Percentiles rank a stretch among this genome's conserved stretches.
Evolutionary conservation across 2,329 filamentous ascomycete species (phyloP).

Genomic region (Bipolaris bicolor): DNA sequence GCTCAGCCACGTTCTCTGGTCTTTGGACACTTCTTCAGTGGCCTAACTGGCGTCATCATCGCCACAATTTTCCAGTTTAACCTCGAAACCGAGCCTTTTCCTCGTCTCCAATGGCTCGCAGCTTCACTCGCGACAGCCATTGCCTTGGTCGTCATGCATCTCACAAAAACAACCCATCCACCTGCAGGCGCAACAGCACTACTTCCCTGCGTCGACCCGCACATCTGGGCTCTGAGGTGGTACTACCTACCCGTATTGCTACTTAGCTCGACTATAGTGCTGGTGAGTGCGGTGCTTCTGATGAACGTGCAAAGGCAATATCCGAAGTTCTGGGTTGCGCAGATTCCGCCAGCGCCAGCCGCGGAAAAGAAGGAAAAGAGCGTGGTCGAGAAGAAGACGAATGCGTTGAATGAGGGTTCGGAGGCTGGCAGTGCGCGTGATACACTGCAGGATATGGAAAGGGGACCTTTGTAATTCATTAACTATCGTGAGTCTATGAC

Average conservation of each 20-base stretch:
- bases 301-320: slow-evolving; percentile 56
- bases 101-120: slow-evolving; percentile 51
- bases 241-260: slow-evolving; percentile 52
- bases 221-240: slow-evolving; percentile 52
- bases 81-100: slow-evolving; percentile 33
- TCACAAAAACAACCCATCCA: slow-evolving; percentile 56
- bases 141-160: slow-evolving; percentile 54
- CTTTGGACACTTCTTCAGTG: slow-evolving; percentile 54
- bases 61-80: slow-evolving; percentile 53
- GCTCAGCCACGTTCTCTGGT: slow-evolving; percentile 55
- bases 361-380: slow-evolving; percentile 21
- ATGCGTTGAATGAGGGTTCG: slow-evolving; percentile 15
- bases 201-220: slow-evolving; percentile 49
- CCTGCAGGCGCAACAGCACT: slow-evolving; percentile 57
- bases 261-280: slow-evolving; percentile 49
- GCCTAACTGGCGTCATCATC: slow-evolving; percentile 52
- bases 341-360: slow-evolving; percentile 33
- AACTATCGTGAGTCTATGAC: background rate
- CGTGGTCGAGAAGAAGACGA: slow-evolving; percentile 4
- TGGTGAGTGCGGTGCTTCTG: slow-evolving; percentile 49
- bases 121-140: slow-evolving; percentile 52
- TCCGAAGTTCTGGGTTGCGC: slow-evolving; percentile 55
- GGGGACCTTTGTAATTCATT: slow-evolving; percentile 14
- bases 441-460: slow-evolving; percentile 26
- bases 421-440: slow-evolving; percentile 18